Base-by-base conservation (phyloP, 345 rosid genomes). In the Eutrema japonicum region DNA sequence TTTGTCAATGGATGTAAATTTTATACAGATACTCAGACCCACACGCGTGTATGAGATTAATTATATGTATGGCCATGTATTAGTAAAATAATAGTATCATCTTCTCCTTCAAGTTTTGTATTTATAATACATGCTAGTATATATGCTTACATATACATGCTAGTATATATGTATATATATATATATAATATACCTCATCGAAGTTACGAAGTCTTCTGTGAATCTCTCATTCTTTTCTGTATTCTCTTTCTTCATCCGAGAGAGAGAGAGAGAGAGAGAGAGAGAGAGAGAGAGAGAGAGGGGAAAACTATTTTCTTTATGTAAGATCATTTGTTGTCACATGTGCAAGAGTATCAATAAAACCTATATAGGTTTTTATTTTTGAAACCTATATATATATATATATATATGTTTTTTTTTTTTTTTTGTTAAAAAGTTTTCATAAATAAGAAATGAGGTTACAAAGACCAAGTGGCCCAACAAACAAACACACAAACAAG, bases 1-100 rank as follows among this genome's bases (percentile, higher is more conserved):
- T 30, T 46, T 65, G n/a, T 65, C 35, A 65, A 64, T 65, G 16
- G 35, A 48, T 49, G 57, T 22, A 50, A 18, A 46, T 16, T 47
- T 4, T 10, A n/a, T 45, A 30, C 3, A 45, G 10, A 47, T 10
- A 27, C 11, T 18, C 22, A 18, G 22, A 33, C 3, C 5, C 13
- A n/a, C 55, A 47, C 56, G 16, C 43, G 9, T 47, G 43, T 50
- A 50, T 11, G 22, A 8, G 49, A n/a, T 8, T 41, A 60, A 16
- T 37, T 41, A 11, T 12, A 12, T 41, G 32, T 41, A 58, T 58
- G 36, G 4, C 18, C 18, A 0, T 33, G 7, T 45, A 64, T 10
- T 8, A 9, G 46, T 14, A 47, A 10, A 33, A 14, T 45, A 45
- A 30, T 45, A 53, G 42, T 64, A 45, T n/a, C 14, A 45, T 45